Percentiles rank a stretch among this genome's conserved stretches.
Conservation (phyloP, 176 grass and related monocot genomes). For the Luzula sylvatica region DNA sequence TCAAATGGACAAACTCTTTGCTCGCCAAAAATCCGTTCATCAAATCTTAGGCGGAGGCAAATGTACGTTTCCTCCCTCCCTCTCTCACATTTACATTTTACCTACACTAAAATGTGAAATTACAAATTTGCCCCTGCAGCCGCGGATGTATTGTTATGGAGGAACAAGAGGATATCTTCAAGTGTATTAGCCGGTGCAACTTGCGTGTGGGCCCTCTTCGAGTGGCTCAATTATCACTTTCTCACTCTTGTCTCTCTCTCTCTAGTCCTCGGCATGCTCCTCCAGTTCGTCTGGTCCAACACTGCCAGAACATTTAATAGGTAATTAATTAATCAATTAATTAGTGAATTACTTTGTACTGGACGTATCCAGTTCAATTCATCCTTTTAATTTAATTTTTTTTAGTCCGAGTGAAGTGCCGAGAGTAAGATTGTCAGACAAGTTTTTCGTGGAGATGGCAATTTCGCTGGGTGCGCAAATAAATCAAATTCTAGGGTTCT, state of each 20-base stretch:
- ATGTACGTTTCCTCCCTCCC: slow-evolving; percentile 27
- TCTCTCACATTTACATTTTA: background rate
- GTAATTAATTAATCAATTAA: slow-evolving; percentile 11
- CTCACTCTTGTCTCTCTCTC: slow-evolving; percentile 54
- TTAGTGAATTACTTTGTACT: too few relatives aligned
- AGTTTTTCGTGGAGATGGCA: slow-evolving; percentile 61
- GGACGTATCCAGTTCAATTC: too few relatives aligned
- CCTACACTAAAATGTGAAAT: background rate
- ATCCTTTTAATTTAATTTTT: background rate
- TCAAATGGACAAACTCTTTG: slow-evolving; percentile 48
- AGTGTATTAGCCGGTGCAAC: slow-evolving; percentile 58
- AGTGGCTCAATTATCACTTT: slow-evolving; percentile 92
- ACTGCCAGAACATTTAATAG: slow-evolving; percentile 35
- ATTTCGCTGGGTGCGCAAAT: slow-evolving; percentile 39
- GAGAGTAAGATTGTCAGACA: slow-evolving; percentile 51
- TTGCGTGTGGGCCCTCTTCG: slow-evolving; percentile 72
- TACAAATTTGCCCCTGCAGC: slow-evolving; percentile 37
- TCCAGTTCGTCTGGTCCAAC: slow-evolving; percentile 70
- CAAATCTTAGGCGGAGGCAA: slow-evolving; percentile 67
- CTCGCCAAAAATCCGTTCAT: slow-evolving; percentile 57
- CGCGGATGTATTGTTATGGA: slow-evolving; percentile 90
- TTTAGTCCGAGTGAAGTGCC: slow-evolving; percentile 38
- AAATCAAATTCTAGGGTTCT: slow-evolving; percentile 55
- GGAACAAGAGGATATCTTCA: slow-evolving; percentile 87
- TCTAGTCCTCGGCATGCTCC: slow-evolving; percentile 61